Conservation (phyloP, 805 yeast species). For the Osmozyma mogii region DNA sequence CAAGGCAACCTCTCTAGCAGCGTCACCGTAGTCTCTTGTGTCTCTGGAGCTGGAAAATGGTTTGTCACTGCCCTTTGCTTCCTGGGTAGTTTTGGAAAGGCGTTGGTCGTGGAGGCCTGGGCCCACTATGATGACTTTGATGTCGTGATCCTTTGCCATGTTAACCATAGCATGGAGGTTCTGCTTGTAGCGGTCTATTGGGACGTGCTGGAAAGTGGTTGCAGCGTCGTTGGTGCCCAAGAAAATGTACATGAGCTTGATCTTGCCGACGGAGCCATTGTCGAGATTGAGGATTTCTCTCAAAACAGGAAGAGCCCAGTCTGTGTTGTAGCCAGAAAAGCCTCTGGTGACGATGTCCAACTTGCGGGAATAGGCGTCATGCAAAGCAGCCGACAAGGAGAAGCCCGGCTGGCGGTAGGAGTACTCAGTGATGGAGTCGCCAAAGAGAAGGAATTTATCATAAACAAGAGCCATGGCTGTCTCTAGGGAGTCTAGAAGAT, state of each 20-base stretch:
- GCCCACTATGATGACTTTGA: conserved; percentile 51
- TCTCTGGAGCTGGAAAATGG: conserved; percentile 29
- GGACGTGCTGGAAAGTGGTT: conserved; percentile 35
- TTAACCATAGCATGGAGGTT: conserved; percentile 42
- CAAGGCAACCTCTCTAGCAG: conserved; percentile 37
- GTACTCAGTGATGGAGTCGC: conserved; percentile 64
- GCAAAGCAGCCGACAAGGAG: conserved; percentile 44
- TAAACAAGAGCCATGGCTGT: too few relatives aligned
- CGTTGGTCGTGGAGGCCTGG: conserved; percentile 51
- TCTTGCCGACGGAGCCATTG: conserved; percentile 10
- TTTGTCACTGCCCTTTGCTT: conserved; percentile 4
- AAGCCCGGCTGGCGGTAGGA: conserved; percentile 37
- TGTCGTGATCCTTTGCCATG: conserved; percentile 30
- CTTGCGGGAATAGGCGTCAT: conserved; percentile 45
- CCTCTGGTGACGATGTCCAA: conserved; percentile 71
- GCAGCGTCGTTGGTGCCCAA: conserved; percentile 74
- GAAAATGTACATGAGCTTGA: conserved; percentile 50
- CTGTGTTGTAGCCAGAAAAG: conserved; percentile 65
- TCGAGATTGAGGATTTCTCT: conserved; percentile 41
- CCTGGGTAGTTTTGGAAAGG: conserved; percentile 15
- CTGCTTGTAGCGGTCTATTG: conserved; percentile 36
- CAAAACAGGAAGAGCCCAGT: conserved; percentile 39
- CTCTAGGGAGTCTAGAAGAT: too few relatives aligned
- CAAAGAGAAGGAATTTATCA: conserved; percentile 51
- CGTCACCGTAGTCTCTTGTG: conserved; percentile 44